Percentiles rank a stretch among this genome's conserved stretches.
Evolutionary conservation across 2,329 filamentous ascomycete genomes (phyloP).

Genomic region (Phyllosticta ampelicida): DNA sequence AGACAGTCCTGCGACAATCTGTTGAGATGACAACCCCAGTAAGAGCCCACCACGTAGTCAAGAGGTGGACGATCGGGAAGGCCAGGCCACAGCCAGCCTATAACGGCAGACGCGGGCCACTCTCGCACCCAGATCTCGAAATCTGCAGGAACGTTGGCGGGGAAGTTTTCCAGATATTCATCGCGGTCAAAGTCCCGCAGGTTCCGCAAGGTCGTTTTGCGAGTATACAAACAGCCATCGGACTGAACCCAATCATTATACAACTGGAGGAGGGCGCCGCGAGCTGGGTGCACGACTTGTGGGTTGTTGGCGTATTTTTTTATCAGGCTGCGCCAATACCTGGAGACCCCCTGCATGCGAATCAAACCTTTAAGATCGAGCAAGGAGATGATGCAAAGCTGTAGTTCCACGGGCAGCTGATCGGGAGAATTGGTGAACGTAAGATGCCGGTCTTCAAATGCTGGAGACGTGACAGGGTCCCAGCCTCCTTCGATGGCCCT

Average conservation of each 20-base stretch:
- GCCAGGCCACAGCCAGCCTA: not conserved
- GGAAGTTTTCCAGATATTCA: not conserved
- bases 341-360: not conserved
- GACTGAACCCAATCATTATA: not conserved
- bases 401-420: not conserved
- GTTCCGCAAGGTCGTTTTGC: not conserved
- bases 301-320: not conserved
- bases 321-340: not conserved
- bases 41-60: not conserved
- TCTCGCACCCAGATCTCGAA: slow-evolving; percentile 3
- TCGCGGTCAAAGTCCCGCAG: not conserved
- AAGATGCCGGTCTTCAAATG: not conserved
- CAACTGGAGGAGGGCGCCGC: not conserved
- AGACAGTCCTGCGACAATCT: not conserved
- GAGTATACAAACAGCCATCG: not conserved
- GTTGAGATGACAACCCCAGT: not conserved
- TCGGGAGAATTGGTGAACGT: not conserved
- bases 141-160: not conserved
- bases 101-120: not conserved
- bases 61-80: not conserved
- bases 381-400: not conserved
- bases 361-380: not conserved
- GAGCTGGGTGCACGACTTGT: not conserved
- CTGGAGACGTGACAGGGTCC: not conserved
- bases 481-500: not conserved